Conservation (phyloP, 805 yeast species). For the Candida adriatica region DNA sequence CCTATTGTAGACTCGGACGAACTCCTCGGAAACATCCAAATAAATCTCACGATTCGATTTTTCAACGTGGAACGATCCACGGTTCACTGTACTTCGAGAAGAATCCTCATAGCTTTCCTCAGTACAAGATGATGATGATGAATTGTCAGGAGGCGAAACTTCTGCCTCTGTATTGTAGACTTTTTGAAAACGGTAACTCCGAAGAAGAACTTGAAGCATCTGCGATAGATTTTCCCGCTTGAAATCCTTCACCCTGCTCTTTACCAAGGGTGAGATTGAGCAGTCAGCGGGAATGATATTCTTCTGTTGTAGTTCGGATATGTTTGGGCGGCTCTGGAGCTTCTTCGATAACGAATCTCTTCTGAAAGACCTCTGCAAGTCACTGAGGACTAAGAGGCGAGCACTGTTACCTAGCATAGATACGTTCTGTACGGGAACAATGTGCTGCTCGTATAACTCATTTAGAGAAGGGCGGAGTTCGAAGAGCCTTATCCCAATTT, state of each 20-base stretch:
- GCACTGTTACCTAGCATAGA: conserved; percentile 5
- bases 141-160: too few species aligned
- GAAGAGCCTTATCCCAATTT: conserved; percentile 14
- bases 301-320: conserved; percentile 14
- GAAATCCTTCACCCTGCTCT: conserved; percentile 7
- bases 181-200: conserved; percentile 15
- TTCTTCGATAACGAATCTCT: conserved; percentile 15
- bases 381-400: conserved; percentile 2
- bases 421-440: conserved; percentile 12
- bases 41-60: not conserved
- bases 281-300: conserved; percentile 13
- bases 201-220: conserved; percentile 11
- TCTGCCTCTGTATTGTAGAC: too few species aligned
- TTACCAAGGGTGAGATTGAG: conserved; percentile 5
- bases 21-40: conserved; percentile 9
- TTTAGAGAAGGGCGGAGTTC: conserved; percentile 11
- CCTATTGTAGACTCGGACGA: conserved; percentile 6
- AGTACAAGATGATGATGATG: too few species aligned
- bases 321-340: conserved; percentile 16
- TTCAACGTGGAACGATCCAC: conserved; percentile 2
- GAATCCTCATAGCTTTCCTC: too few species aligned
- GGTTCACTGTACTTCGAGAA: too few species aligned
- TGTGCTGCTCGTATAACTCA: conserved; percentile 13
- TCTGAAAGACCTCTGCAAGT: conserved; percentile 15
- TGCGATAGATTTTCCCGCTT: conserved; percentile 13